Base-by-base conservation (phyloP, 2,329 filamentous ascomycete species). In the Aspergillus vadensis region DNA sequence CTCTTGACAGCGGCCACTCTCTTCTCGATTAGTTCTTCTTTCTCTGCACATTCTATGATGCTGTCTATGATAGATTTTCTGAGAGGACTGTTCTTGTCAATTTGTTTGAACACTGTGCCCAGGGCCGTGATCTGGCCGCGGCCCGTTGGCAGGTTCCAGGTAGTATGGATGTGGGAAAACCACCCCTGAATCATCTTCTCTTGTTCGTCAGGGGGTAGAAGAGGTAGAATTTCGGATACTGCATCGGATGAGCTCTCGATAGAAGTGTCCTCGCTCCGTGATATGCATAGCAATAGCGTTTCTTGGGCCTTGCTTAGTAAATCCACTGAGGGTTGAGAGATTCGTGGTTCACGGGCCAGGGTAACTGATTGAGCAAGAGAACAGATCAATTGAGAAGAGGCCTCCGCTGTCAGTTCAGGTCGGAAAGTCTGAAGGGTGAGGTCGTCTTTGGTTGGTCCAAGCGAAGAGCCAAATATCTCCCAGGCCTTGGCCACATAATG, bases 51-150 rank as follows among this genome's bases (percentile, higher is more conserved):
- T 15, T 64, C 72, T 23, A 79, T 57, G 25, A 79, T 65, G 36
- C 72, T 71, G 7, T 72, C 65, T 12, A 76, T 64, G 8, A 78
- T 73, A 12, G 62, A 61, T n/a, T 66, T 55, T 54, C 69, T 72
- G 5, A 72, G 57, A 49, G 61, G 43, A 53, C 68, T 67, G 32
- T 58, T 62, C 9, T 59, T 39, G 38, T 68, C 65, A 50, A 79
- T 65, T 38, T 66, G 68, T 59, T 69, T 72, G 64, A 75, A 81
- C 32, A 77, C 74, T 15, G 73, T 69, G 4, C 79, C 77, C 8
- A 82, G 67, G 5, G 76, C 76, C 38, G 74, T 71, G 44, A 82
- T 77, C 57, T 80, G 77, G 9, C 79, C 79, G 27, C 76, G 76
- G 17, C 77, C 77, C 49, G 74, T 76, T 14, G 74, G 73, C 25